A percentile compares a stretch with the other conserved stretches of the same genome.
These are phyloP conservation scores for Deakozyma indianensis DNA, from an alignment of 805 yeast species.

Conservation along the genomic window DNA sequence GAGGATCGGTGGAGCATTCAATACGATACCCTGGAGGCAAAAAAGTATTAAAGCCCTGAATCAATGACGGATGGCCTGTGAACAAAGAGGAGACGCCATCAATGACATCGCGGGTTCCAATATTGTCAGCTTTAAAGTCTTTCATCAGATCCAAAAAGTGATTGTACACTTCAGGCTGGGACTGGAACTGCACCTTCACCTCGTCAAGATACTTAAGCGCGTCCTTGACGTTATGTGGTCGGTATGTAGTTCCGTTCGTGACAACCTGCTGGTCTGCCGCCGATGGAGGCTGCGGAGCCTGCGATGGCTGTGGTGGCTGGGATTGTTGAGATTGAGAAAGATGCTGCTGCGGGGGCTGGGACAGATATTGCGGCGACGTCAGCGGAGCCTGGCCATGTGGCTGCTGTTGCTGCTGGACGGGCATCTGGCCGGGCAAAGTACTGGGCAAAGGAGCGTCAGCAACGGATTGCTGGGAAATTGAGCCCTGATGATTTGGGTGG, in stretches of 20 bases:
- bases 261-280: constrained; percentile 14
- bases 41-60: constrained; percentile 96
- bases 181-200: constrained; percentile 81
- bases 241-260: constrained; percentile 4
- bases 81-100: constrained; percentile 85
- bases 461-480: too few species aligned
- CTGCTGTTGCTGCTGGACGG: background rate
- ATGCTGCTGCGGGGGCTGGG: constrained; percentile 4
- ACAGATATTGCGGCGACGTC: constrained; percentile 3
- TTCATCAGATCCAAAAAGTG: constrained; percentile 96
- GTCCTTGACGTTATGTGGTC: constrained; percentile 80
- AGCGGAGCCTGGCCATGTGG: constrained; percentile 1
- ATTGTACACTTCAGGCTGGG: constrained; percentile 91
- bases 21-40: constrained; percentile 91
- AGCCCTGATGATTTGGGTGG: too few species aligned
- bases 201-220: constrained; percentile 92
- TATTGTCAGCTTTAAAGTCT: constrained; percentile 90
- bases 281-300: constrained; percentile 6
- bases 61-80: constrained; percentile 80
- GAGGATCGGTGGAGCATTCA: constrained; percentile 78
- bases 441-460: too few species aligned
- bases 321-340: constrained; percentile 2
- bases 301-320: constrained; percentile 4
- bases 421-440: too few species aligned
- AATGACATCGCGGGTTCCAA: constrained; percentile 97